Conservation (phyloP, 23 red algal species). For the Gracilariopsis chorda region DNA sequence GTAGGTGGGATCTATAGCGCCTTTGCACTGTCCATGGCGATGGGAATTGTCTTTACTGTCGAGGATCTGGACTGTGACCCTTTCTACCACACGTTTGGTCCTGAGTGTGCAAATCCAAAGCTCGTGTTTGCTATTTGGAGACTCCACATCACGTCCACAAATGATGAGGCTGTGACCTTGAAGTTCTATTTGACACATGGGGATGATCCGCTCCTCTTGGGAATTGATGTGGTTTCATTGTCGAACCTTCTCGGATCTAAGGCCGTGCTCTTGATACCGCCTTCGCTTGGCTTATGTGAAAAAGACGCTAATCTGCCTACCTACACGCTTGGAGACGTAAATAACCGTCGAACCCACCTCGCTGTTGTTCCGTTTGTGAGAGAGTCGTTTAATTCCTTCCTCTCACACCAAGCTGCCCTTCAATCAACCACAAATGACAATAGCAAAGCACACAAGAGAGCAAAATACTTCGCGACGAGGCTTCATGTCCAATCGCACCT, state of each 20-base stretch:
- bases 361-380: neutral
- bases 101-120: neutral
- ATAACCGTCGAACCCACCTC: neutral
- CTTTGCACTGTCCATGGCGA: neutral
- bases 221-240: neutral
- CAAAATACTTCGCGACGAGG: neutral
- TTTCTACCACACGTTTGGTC: neutral
- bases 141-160: neutral
- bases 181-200: neutral
- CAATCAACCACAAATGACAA: neutral
- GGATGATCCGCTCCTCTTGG: neutral
- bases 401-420: neutral
- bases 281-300: too few species aligned
- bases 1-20: neutral
- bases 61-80: neutral
- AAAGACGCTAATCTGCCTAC: neutral
- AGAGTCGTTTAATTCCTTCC: neutral
- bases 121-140: neutral
- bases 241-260: neutral
- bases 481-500: slow-evolving; percentile 26
- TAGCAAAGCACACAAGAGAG: neutral
- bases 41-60: neutral
- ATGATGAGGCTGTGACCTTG: neutral
- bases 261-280: neutral
- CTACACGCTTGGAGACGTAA: neutral